These are phyloP conservation scores for Cantharellus cinnabarinus DNA, from an alignment of 768 basidiomycete genomes.

Conservation along the genomic window DNA sequence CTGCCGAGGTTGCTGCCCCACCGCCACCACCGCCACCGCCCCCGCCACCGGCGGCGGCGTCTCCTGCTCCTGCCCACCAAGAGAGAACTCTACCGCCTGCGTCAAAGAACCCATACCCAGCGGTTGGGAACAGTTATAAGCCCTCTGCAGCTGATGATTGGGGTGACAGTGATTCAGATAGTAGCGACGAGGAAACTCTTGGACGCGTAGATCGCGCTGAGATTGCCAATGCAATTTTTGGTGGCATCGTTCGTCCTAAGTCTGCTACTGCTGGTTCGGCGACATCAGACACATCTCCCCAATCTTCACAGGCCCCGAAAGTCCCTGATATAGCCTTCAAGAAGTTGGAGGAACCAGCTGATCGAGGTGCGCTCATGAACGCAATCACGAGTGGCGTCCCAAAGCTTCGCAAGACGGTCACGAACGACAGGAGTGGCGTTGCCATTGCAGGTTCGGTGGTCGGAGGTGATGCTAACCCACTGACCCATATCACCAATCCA, in stretches of 20 bases:
- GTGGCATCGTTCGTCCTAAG: slow-evolving; percentile 30
- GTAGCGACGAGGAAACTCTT: slow-evolving; percentile 59
- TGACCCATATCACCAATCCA: slow-evolving; percentile 41
- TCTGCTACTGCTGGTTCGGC: slow-evolving; percentile 16
- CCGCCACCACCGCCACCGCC: slow-evolving; percentile 10
- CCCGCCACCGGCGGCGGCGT: slow-evolving; percentile 10
- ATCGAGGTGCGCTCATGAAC: slow-evolving; percentile 41
- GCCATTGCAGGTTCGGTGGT: slow-evolving; percentile 55
- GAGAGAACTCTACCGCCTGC: slow-evolving; percentile 31
- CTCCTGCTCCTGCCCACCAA: slow-evolving; percentile 12
- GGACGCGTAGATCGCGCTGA: slow-evolving; percentile 42
- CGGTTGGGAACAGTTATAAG: slow-evolving; percentile 24
- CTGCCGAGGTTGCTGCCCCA: slow-evolving; percentile 1
- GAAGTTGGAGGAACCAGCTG: slow-evolving; percentile 19
- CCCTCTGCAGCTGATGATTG: slow-evolving; percentile 53
- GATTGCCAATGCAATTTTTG: slow-evolving; percentile 66
- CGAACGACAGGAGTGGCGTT: slow-evolving; percentile 63
- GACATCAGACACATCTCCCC: slow-evolving; percentile 14
- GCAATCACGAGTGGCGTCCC: slow-evolving; percentile 56
- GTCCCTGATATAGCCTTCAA: slow-evolving; percentile 10
- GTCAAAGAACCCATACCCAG: slow-evolving; percentile 33
- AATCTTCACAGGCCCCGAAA: slow-evolving; percentile 14
- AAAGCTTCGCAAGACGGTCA: slow-evolving; percentile 51
- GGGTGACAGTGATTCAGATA: slow-evolving; percentile 51
- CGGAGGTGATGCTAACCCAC: slow-evolving; percentile 43